Conservation (phyloP, 495 filamentous ascomycete genomes). For the Aspergillus steynii region DNA sequence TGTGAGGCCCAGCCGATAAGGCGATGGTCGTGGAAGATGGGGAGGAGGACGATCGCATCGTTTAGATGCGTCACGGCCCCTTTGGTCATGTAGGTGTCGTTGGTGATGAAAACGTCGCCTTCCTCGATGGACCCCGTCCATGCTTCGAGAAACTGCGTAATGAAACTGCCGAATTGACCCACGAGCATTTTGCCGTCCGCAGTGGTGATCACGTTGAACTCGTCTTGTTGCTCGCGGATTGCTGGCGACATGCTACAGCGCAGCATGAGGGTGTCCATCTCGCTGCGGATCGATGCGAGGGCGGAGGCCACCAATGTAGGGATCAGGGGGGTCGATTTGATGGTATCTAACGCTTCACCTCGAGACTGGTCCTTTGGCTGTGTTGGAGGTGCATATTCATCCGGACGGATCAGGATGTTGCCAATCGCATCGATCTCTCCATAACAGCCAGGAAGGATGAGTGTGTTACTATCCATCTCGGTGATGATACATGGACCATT, state of each 20-base stretch:
- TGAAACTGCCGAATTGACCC: constrained; percentile 54
- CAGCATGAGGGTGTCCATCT: constrained; percentile 55
- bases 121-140: constrained; percentile 49
- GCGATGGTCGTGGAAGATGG: constrained; percentile 43
- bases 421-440: constrained; percentile 20
- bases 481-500: constrained; percentile 49
- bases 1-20: constrained; percentile 51
- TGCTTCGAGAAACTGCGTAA: constrained; percentile 44
- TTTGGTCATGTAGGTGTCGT: constrained; percentile 51
- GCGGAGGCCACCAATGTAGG: constrained; percentile 41
- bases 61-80: constrained; percentile 52
- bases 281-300: constrained; percentile 46
- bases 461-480: constrained; percentile 54
- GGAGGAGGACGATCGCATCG: constrained; percentile 48
- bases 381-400: constrained; percentile 16
- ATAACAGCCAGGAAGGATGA: constrained; percentile 43
- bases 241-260: constrained; percentile 53
- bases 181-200: constrained; percentile 50
- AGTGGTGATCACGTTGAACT: constrained; percentile 54
- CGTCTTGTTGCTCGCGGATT: constrained; percentile 53
- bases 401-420: constrained; percentile 48
- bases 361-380: constrained; percentile 12
- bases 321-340: constrained; percentile 38
- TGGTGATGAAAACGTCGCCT: constrained; percentile 53
- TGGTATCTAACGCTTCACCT: constrained; percentile 31